phyloP scores from a whole-genome alignment of 768 basidiomycete genomes.

The Boletus coccyginus region DNA sequence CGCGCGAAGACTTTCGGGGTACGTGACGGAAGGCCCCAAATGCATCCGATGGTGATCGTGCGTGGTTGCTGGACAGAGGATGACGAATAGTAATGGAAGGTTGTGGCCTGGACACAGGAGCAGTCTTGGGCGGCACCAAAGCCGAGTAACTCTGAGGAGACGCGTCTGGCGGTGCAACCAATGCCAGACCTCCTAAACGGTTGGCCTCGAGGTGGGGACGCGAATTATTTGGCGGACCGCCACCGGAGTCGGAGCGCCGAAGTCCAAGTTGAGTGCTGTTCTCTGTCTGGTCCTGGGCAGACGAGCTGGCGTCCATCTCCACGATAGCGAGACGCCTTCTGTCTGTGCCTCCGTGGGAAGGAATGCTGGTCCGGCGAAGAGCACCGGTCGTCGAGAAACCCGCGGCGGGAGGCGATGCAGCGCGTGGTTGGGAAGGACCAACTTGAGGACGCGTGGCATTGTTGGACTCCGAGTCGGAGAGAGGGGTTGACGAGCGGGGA shows the following conservation, averaged over 20 bases:
- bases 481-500: constrained; percentile 18
- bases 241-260: constrained; percentile 24
- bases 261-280: constrained; percentile 14
- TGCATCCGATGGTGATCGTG: constrained; percentile 51
- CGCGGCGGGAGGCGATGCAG: constrained; percentile 28
- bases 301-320: constrained; percentile 44
- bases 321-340: constrained; percentile 67
- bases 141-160: constrained; percentile 51
- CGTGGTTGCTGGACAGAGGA: constrained; percentile 28
- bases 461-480: constrained; percentile 49
- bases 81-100: constrained; percentile 15
- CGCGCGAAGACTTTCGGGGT: constrained; percentile 44
- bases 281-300: constrained; percentile 28
- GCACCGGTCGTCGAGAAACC: constrained; percentile 28
- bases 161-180: constrained; percentile 74
- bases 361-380: constrained; percentile 47
- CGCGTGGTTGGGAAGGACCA: constrained; percentile 9
- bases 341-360: constrained; percentile 60
- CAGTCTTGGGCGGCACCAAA: constrained; percentile 50
- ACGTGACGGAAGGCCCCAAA: constrained; percentile 34
- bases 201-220: constrained; percentile 40
- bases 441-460: constrained; percentile 16
- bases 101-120: constrained; percentile 35
- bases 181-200: constrained; percentile 45
- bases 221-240: constrained; percentile 30